Evolutionary conservation across 331 rosid genomes (phyloP).

Genomic region (Acacia concinna): DNA sequence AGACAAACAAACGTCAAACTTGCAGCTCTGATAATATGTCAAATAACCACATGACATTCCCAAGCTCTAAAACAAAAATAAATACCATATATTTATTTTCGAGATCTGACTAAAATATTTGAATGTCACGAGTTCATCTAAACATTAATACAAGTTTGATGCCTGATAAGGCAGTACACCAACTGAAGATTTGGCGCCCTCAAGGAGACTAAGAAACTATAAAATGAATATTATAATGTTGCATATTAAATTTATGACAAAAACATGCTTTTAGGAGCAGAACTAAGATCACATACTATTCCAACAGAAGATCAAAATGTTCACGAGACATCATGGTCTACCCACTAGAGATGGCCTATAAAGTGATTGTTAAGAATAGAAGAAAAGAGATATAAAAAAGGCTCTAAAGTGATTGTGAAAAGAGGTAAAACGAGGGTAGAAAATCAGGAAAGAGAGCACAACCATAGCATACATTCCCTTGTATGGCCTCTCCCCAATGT

Average conservation of each 20-base stretch:
- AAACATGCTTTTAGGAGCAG: not conserved
- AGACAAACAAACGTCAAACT: slow-evolving; percentile 8
- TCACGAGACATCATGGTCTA: not conserved
- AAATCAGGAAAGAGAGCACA: not conserved
- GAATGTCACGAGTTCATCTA: not conserved
- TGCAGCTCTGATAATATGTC: not conserved
- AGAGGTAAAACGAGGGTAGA: not conserved
- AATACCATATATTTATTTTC: not conserved
- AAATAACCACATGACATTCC: not conserved
- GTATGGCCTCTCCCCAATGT: not conserved
- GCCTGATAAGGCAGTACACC: not conserved
- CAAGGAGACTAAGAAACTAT: not conserved
- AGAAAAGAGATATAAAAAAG: not conserved
- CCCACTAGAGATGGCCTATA: not conserved
- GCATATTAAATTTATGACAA: not conserved
- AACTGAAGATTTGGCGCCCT: not conserved
- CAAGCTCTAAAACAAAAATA: not conserved
- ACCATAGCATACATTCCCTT: not conserved
- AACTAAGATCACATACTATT: not conserved
- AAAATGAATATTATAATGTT: not conserved
- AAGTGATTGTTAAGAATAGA: not conserved
- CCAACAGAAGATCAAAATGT: not conserved
- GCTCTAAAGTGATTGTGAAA: not conserved
- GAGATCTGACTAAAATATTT: not conserved
- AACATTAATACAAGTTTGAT: not conserved